A percentile compares a stretch with the other conserved stretches of the same genome.
These are phyloP conservation scores for Magnaporthiopsis poae DNA, from an alignment of 2,329 filamentous ascomycete genomes.

Conservation along the genomic window DNA sequence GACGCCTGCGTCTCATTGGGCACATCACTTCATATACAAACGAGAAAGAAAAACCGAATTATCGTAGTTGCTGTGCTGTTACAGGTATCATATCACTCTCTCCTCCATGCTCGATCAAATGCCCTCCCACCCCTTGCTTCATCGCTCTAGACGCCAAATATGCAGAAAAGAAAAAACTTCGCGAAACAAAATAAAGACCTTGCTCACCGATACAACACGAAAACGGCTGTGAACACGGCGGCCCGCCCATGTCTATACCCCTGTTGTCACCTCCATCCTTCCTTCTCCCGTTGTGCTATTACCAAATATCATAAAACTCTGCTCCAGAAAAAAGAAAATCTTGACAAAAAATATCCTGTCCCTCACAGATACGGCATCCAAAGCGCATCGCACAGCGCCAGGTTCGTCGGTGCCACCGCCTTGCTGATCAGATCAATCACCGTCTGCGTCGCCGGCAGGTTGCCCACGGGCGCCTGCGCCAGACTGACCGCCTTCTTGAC, in stretches of 20 bases:
- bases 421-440: conserved; percentile 89
- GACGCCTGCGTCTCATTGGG: no score
- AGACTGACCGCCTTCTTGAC: conserved; percentile 82
- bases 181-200: neutral
- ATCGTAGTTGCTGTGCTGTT: no score
- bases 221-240: neutral
- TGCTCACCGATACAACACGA: neutral
- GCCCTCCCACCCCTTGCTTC: no score
- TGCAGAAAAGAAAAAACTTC: neutral
- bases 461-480: conserved; percentile 66
- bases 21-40: no score
- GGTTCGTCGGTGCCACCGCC: conserved; percentile 81
- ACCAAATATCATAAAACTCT: neutral
- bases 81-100: no score
- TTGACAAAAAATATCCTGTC: neutral
- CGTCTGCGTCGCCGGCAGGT: conserved; percentile 89
- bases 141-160: no score
- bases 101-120: no score
- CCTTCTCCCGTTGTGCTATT: neutral
- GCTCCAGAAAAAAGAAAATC: conserved; percentile 5
- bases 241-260: neutral
- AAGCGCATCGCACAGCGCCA: conserved; percentile 79
- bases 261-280: neutral
- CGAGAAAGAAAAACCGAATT: no score
- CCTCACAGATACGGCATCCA: conserved; percentile 90